Evolutionary conservation across 371 early-diverging fungal species (phyloP).

Genomic region (Capillidium rhysosporum): DNA sequence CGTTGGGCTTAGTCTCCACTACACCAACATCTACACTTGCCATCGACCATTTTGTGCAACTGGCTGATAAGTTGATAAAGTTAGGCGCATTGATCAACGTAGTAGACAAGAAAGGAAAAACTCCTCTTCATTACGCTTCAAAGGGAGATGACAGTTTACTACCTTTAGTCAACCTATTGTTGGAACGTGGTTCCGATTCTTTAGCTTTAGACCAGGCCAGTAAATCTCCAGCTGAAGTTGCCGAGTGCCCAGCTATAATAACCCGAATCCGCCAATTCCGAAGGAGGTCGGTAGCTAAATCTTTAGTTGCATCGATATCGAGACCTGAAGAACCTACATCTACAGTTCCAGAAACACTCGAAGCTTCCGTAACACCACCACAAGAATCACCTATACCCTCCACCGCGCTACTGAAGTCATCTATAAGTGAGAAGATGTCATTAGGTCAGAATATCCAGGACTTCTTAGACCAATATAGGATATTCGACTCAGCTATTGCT

Average conservation of each 20-base stretch:
- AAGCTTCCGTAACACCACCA: background rate
- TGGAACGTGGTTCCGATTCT: background rate
- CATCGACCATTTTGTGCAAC: conserved; percentile 9
- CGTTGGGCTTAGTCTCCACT: no score
- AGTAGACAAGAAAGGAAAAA: conserved; percentile 36
- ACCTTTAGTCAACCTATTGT: background rate
- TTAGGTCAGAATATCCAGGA: background rate
- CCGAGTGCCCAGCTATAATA: background rate
- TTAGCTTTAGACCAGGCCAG: background rate
- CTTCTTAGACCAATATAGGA: conserved; percentile 2
- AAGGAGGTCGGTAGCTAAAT: background rate
- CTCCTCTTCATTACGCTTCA: conserved; percentile 45
- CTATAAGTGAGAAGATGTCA: background rate
- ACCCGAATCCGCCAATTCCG: background rate
- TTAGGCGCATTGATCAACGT: conserved; percentile 35
- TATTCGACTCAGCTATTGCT: conserved; percentile 1
- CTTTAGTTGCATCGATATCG: background rate
- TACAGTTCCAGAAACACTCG: background rate
- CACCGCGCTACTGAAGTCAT: background rate
- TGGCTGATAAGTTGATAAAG: conserved; percentile 26
- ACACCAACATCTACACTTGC: conserved; percentile 6
- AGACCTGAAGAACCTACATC: background rate
- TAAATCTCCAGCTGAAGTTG: background rate
- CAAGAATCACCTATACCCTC: background rate
- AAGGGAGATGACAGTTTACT: conserved; percentile 10